phyloP scores from a whole-genome alignment of 441 rosid genomes.

The Dalechampia spathulata region DNA sequence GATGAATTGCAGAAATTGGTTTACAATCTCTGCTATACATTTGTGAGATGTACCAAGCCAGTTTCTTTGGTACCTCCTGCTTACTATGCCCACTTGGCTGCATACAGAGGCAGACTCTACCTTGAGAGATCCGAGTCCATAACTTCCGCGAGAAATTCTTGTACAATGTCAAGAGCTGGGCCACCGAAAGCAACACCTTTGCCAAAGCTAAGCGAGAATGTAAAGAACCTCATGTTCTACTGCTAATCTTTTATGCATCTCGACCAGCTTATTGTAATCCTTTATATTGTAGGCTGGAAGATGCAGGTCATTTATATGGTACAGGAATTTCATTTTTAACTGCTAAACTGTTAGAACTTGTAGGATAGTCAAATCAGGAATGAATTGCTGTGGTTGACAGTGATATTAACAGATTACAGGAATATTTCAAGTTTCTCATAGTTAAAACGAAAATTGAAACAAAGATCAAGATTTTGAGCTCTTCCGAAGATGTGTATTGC shows the following conservation, averaged over 20 bases:
- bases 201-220: conserved; percentile 47
- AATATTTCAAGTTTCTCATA: background rate
- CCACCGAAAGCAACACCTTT: conserved; percentile 23
- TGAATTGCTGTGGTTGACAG: background rate
- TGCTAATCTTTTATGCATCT: conserved; percentile 30
- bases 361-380: conserved; percentile 4
- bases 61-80: conserved; percentile 80
- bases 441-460: background rate
- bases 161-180: conserved; percentile 36
- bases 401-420: background rate
- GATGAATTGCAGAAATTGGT: conserved; percentile 58
- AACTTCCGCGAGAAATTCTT: conserved; percentile 25
- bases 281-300: too few relatives aligned
- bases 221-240: conserved; percentile 63
- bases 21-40: conserved; percentile 64
- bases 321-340: too few relatives aligned
- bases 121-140: conserved; percentile 49
- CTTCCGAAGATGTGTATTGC: too few relatives aligned
- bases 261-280: conserved; percentile 1
- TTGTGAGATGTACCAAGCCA: conserved; percentile 60
- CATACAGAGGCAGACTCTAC: conserved; percentile 63
- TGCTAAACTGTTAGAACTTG: conserved; percentile 2
- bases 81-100: conserved; percentile 71
- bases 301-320: too few relatives aligned
- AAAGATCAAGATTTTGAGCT: too few relatives aligned